Conservation (phyloP, 257 asterid genomes). For the Petunia axillaris region DNA sequence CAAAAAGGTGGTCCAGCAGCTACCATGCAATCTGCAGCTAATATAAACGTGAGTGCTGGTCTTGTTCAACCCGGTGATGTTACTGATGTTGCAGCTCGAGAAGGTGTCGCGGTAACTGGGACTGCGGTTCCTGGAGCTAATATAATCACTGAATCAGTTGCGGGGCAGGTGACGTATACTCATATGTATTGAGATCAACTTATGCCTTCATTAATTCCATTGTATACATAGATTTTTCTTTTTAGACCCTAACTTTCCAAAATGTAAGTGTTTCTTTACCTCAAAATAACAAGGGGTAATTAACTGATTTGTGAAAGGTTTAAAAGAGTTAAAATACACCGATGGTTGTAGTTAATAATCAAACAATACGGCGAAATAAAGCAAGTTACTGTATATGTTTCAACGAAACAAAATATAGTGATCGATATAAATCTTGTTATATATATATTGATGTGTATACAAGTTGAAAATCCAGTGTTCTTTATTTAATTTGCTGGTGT, state of each 20-base stretch:
- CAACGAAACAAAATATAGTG: too few relatives aligned
- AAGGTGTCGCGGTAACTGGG: conserved; percentile 55
- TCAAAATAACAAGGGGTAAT: background rate
- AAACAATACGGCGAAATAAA: too few relatives aligned
- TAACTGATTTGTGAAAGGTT: background rate
- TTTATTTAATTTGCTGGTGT: too few relatives aligned
- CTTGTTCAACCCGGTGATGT: conserved; percentile 49
- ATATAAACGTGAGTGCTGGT: conserved; percentile 55
- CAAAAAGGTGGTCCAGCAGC: conserved; percentile 67
- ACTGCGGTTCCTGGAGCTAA: conserved; percentile 52
- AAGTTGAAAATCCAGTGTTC: too few relatives aligned
- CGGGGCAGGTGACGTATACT: conserved; percentile 49
- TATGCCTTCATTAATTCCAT: too few relatives aligned
- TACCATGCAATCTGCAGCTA: conserved; percentile 65
- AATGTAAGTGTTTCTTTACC: background rate
- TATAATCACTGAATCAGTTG: conserved; percentile 63
- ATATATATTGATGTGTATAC: too few relatives aligned
- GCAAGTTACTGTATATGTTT: too few relatives aligned
- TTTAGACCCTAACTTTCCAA: background rate
- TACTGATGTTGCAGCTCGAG: conserved; percentile 39
- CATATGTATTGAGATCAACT: too few relatives aligned
- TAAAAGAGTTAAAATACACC: too few relatives aligned
- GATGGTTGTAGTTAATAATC: too few relatives aligned
- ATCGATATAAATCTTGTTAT: too few relatives aligned
- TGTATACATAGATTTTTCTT: background rate